Percentiles rank a stretch among this genome's conserved stretches.
These are phyloP conservation scores for Prunus dulcis DNA, from an alignment of 306 rosid genomes.

Conservation along the genomic window DNA sequence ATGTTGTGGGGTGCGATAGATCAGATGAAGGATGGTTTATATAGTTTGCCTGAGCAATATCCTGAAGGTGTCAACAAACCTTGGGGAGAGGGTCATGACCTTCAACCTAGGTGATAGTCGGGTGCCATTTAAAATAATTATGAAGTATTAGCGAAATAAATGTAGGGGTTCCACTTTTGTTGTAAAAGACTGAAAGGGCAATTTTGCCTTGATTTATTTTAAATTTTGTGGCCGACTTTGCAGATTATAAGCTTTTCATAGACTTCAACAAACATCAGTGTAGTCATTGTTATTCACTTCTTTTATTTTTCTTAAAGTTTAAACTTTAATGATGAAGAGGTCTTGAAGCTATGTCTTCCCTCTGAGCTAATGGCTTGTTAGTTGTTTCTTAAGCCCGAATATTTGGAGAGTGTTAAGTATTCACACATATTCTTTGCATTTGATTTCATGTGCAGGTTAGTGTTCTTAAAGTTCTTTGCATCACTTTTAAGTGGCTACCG, in stretches of 20 bases:
- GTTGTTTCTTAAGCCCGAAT: background rate
- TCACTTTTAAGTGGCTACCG: slow-evolving; percentile 94
- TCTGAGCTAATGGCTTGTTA: background rate
- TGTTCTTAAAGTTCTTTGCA: slow-evolving; percentile 92
- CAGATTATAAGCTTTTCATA: background rate
- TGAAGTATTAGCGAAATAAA: background rate
- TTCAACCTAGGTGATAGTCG: slow-evolving; percentile 80
- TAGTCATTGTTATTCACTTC: background rate
- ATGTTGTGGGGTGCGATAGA: slow-evolving; percentile 76
- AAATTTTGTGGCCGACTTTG: background rate
- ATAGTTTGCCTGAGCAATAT: slow-evolving; percentile 46
- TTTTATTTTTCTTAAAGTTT: background rate
- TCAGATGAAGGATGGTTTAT: slow-evolving; percentile 59
- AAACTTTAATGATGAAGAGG: background rate
- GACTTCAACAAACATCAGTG: background rate
- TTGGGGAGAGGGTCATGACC: slow-evolving; percentile 95
- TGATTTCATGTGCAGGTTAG: slow-evolving; percentile 63
- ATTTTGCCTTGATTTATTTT: background rate
- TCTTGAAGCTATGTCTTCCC: background rate
- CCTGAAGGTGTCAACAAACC: slow-evolving; percentile 57
- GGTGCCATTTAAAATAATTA: slow-evolving; percentile 17
- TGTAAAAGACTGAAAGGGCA: background rate
- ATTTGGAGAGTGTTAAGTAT: background rate
- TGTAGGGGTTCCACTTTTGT: background rate
- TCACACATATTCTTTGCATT: background rate